phyloP scores from a whole-genome alignment of 352 stramenopile genomes.

The Phytophthora multivora region DNA sequence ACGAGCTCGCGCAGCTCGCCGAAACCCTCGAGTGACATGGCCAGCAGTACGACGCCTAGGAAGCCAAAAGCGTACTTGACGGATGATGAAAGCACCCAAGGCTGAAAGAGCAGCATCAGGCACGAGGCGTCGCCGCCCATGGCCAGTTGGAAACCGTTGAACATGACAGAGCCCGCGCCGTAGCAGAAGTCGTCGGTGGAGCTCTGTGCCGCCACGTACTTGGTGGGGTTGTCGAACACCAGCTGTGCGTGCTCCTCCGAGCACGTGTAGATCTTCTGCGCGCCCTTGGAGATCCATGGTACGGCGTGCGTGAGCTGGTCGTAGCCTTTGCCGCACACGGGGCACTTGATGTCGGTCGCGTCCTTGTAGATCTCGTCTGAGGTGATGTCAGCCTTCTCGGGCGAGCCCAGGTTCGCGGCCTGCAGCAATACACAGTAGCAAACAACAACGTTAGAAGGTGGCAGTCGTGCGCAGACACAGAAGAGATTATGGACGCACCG shows the following conservation, averaged over 20 bases:
- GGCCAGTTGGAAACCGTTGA: conserved; percentile 81
- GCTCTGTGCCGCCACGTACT: conserved; percentile 42
- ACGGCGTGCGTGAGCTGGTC: conserved; percentile 72
- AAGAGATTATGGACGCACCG: conserved; percentile 36
- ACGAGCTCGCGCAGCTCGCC: conserved; percentile 56
- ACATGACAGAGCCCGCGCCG: conserved; percentile 78
- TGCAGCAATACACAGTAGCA: neutral
- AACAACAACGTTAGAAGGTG: conserved; percentile 1
- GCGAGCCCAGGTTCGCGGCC: conserved; percentile 47
- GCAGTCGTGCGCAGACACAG: neutral
- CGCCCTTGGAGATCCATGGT: conserved; percentile 73
- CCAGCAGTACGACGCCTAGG: conserved; percentile 67
- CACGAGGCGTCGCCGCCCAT: conserved; percentile 65
- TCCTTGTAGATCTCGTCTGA: conserved; percentile 78
- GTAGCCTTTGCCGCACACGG: conserved; percentile 65
- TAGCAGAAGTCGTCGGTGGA: conserved; percentile 61
- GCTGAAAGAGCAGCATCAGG: conserved; percentile 79
- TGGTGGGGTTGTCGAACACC: conserved; percentile 53
- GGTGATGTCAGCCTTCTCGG: conserved; percentile 49
- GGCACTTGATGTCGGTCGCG: conserved; percentile 58
- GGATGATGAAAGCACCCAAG: conserved; percentile 65
- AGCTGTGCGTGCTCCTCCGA: conserved; percentile 61
- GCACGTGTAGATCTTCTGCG: conserved; percentile 81
- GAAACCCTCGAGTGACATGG: conserved; percentile 70
- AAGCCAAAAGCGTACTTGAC: conserved; percentile 85